Evolutionary conservation across 495 filamentous ascomycete genomes (phyloP).

Genomic region (Xylaria palmicola): DNA sequence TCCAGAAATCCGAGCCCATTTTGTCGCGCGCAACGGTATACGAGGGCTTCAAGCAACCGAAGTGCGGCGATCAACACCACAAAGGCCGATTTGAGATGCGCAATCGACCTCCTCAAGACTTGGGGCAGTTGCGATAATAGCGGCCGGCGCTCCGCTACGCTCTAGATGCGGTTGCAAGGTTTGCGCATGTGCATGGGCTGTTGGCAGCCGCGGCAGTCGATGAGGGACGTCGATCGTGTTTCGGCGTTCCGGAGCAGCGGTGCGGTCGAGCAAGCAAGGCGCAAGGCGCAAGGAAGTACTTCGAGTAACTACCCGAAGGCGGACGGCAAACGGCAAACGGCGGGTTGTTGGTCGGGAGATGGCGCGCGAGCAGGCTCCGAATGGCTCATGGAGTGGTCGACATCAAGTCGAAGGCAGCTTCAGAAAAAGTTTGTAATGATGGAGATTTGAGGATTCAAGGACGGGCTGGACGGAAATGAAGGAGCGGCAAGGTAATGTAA

Average conservation of each 20-base stretch:
- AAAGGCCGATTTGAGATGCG: neutral
- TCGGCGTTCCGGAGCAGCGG: neutral
- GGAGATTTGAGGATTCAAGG: neutral
- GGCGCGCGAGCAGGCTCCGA: neutral
- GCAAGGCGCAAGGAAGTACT: too few relatives aligned
- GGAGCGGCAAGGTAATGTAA: neutral
- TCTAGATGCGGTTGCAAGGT: neutral
- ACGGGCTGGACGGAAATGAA: slow-evolving; percentile 7
- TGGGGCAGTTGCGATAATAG: neutral
- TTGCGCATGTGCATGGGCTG: neutral
- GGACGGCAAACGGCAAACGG: too few relatives aligned
- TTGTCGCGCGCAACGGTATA: slow-evolving; percentile 2
- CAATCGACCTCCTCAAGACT: neutral
- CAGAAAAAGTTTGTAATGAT: neutral
- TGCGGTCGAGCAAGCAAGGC: neutral
- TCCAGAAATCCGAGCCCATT: slow-evolving; percentile 18
- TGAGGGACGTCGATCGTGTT: neutral
- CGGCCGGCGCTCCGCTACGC: neutral
- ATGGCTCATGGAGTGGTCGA: neutral
- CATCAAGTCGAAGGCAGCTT: neutral
- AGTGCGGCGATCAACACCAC: neutral
- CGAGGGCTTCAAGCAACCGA: neutral
- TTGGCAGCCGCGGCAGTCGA: neutral
- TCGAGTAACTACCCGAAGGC: too few relatives aligned
- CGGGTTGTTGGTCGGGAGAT: too few relatives aligned